Evolutionary conservation across 2,329 filamentous ascomycete species (phyloP), one percentile per base, ranked within the genome.

Genomic region (Ophiostoma ips): DNA sequence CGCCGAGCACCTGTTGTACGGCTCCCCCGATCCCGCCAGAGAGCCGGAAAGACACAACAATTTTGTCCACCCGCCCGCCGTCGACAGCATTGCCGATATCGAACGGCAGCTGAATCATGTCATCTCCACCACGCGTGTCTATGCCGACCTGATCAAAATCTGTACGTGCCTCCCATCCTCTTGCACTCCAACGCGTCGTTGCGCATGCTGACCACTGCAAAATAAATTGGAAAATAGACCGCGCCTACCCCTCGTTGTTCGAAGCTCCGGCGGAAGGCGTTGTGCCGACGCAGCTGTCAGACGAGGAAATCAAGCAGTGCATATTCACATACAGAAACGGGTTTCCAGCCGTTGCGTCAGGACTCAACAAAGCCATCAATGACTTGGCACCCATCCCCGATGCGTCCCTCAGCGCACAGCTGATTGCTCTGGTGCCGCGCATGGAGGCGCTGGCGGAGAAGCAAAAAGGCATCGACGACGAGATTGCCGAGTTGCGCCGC

Each of bases 401-500:
- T 50, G 65, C 76, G 1, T 65, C 68, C 7, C 67, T 73, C 35
- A 76, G 72, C 58, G 71, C 77, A 4, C 67, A 68, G 34, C 67
- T 87, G 6, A 72, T 79, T 3, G 67, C 71, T 2, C 66, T 84
- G 44, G 63, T 71, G 35, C 78, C 80, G 9, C 72, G 79, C 43
- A 81, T 87, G 67, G 75, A 73, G 56, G 75, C 72, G 18, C 65
- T 79, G 16, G 75, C 78, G 55, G 70, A 72, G 0, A 73, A 73
- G 4, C 83, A 87, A 59, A 62, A 73, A 18, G 71, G 75, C 15
- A 82, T 87, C 63, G 71, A 64, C 36, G 70, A 71, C 45, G 77
- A 83, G 62, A 75, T 85, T 54, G 75, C 74, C 19, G 76, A 76
- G 62, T 71, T 84, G 61, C 73, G 78, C 61, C 73, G 66, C 54